Evolutionary conservation across 371 early-diverging fungal genomes (phyloP), one percentile per base, ranked within the genome.

Genomic region (Coemansia sp.): DNA sequence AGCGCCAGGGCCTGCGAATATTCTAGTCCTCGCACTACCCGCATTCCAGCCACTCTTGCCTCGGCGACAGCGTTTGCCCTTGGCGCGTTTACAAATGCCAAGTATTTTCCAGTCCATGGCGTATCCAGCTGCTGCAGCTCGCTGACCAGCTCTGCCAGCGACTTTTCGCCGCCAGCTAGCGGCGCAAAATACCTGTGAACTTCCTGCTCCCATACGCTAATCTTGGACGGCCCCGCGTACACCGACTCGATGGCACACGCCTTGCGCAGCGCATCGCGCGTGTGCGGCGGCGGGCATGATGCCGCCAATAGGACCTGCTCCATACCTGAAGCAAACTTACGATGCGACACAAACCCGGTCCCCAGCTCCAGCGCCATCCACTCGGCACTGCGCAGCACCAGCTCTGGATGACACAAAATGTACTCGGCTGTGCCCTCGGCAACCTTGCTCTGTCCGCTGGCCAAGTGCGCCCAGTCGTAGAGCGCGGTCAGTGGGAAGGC

Each of bases 271-370:
- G 74, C 74, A n/a, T 60, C 58, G 32, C 74, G 64, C 3, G 74
- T 74, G 6, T 61, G 62, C 9, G 74, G 74, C 7, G 74, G 74
- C 9, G 74, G 74, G 38, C 74, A 74, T 14, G 74, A 74, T 0
- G 74, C 74, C 0, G 74, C 74, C 6, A 74, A 38, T 8, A 74
- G 51, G 18, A 74, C 65, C 29, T 61, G 58, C 33, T 64, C 62
- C 36, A 42, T 58, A 16, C 65, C 38, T 0, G 44, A 24, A 2
- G 56, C 66, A 12, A 64, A 42, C 9, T 51, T 58, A 44, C 74
- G 60, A 9, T 69, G 74, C 18, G 51, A 61, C 36, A 74, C 36
- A 39, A 69, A 64, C 14, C 69, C 74, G 2, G 16, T 52, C 32
- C 61, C 64, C 14, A 69, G 48, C 0, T 55, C 66, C 24, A 74